Percentiles rank a stretch among this genome's conserved stretches.
Evolutionary conservation across 2,329 filamentous ascomycete genomes (phyloP).

Genomic region (Calycina herbarum): DNA sequence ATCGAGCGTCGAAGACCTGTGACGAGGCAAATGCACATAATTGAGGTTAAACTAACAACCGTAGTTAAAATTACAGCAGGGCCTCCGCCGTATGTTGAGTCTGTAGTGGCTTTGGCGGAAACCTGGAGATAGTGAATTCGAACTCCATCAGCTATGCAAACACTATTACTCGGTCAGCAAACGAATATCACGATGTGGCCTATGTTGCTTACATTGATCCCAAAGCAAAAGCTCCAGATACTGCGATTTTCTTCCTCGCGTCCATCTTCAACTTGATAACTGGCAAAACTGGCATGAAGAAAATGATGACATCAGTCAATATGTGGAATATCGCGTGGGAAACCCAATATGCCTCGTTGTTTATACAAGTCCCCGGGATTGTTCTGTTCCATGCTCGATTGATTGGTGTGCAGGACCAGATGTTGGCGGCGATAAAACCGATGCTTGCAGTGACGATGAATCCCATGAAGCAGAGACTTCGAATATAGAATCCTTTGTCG

Average conservation of each 20-base stretch:
- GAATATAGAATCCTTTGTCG: constrained; percentile 7
- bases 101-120: background rate
- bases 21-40: constrained; percentile 8
- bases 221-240: constrained; percentile 2
- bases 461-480: background rate
- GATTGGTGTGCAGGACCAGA: constrained; percentile 6
- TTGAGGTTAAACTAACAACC: constrained; percentile 1
- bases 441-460: constrained; percentile 3
- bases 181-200: too few relatives aligned
- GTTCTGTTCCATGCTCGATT: constrained; percentile 1
- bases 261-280: constrained; percentile 3
- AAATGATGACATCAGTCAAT: constrained; percentile 6
- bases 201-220: background rate
- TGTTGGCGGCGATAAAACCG: constrained; percentile 1
- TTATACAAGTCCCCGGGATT: constrained; percentile 7
- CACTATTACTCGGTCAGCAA: background rate
- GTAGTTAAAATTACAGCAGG: constrained; percentile 6
- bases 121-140: constrained; percentile 2
- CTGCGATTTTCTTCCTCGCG: constrained; percentile 1
- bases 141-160: constrained; percentile 3
- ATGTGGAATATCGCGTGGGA: constrained; percentile 9
- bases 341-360: constrained; percentile 9
- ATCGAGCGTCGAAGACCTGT: constrained; percentile 10
- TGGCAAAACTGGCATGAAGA: constrained; percentile 4
- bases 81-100: background rate